Evolutionary conservation across 2,329 filamentous ascomycete species (phyloP), one percentile per base, ranked within the genome.

Genomic region (Exophiala viscosa): DNA sequence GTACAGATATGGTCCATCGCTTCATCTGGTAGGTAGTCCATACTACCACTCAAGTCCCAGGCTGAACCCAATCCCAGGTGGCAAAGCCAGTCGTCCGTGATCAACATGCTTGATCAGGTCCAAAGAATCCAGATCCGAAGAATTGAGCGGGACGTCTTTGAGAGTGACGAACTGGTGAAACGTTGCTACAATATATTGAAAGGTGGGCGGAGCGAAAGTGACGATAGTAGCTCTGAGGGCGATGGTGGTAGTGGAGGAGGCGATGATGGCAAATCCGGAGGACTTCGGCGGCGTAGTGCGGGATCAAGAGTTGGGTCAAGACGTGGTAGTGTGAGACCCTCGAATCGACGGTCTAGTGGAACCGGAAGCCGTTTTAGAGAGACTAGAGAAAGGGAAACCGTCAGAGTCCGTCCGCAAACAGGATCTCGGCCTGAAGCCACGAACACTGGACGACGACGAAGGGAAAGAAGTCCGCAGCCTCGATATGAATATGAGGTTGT

Each of bases 101-200:
- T 45, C 3, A 33, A 36, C 10, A 49, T 62, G 57, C 39, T 57
- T 13, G 39, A 55, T 36, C 54, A 53, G 31, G 52, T 62, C 11
- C 59, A 58, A 35, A 47, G 60, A 15, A 41, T 62, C 10, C 60
- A 60, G 43, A 61, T 62, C 28, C 51, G 57, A 20, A 52, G 60
- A 32, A 60, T 62, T 11, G 58, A 62, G 36, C 41, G 55, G 39
- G 57, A 61, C 14, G 44, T 51, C 8, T 58, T 56, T 32, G 60
- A 62, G 36, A 47, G 47, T 3, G 52, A 58, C 17, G 57, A 54
- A 33, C 46, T 62, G 9, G 50, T 60, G 6, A 61, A 51, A 47
- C 48, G 54, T 11, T 55, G 50, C 17, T 45, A 46, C 43, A 10
- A 13, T 57, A 17, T 32, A 41, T 32, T 38, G 50, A 11, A 46